Conservation (phyloP, 352 stramenopile species). For the Aphanomyces invadans region DNA sequence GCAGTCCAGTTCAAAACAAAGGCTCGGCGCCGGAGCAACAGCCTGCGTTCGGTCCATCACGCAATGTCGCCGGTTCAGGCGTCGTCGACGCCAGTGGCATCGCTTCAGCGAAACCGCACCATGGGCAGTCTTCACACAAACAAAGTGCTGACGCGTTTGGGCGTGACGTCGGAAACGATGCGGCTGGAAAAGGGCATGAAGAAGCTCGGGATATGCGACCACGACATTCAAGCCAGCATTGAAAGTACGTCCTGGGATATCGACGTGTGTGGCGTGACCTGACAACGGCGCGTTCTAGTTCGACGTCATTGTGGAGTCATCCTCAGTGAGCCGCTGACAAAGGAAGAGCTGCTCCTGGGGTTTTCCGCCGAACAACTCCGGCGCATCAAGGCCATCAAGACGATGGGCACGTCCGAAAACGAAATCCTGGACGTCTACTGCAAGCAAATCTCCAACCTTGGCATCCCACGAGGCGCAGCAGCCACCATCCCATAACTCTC, state of each 20-base stretch:
- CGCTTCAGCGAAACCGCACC: background rate
- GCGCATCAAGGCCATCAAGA: conserved; percentile 49
- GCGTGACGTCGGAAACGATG: conserved; percentile 51
- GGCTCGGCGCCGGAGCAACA: background rate
- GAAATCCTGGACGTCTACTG: conserved; percentile 60
- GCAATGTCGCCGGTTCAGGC: background rate
- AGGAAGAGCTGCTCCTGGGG: conserved; percentile 53
- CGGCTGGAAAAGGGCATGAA: conserved; percentile 72
- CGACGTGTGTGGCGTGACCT: too few species aligned
- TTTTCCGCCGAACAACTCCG: conserved; percentile 56
- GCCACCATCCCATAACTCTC: background rate
- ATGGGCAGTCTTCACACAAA: background rate
- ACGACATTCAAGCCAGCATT: conserved; percentile 34
- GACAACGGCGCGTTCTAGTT: conserved; percentile 2
- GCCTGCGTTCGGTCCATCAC: background rate
- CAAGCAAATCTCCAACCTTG: conserved; percentile 41
- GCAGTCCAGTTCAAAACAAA: background rate
- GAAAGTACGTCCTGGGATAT: too few species aligned
- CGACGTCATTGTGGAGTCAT: conserved; percentile 12
- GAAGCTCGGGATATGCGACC: conserved; percentile 62
- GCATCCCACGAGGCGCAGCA: conserved; percentile 4
- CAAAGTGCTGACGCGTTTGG: conserved; percentile 44
- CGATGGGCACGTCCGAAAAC: conserved; percentile 45
- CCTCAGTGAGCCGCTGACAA: conserved; percentile 24
- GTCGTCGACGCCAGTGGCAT: background rate